Base-by-base conservation (phyloP, 352 stramenopile species). In the Lagenidium giganteum region DNA sequence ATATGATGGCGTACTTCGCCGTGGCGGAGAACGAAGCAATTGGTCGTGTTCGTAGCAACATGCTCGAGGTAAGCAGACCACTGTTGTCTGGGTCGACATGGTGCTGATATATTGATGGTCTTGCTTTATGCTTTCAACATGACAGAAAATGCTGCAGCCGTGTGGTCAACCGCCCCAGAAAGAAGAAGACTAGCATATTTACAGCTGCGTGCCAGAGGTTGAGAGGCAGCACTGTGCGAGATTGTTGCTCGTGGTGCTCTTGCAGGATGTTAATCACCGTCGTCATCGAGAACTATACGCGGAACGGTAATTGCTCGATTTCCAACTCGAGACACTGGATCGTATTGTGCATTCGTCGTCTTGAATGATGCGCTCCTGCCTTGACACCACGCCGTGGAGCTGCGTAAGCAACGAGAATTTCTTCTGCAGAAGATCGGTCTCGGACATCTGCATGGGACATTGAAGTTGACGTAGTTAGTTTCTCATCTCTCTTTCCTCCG, bases 1-100 rank as follows among this genome's bases (percentile, higher is more conserved):
- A 99, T 76, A 96, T 98, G 83, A 58, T 99, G 7, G 86, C 70
- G 21, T 99, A 98, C 69, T 98, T 98, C 61, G 92, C 95, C 8
- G 93, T 98, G 27, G 96, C 95, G 12, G 91, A 99, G 72, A 99
- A 99, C 67, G 90, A 98, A 66, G 92, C 87, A 20, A 74, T 98
- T 42, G 96, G 93, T 33, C 84, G 96, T 43, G 79, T 97, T 28
- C 82, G 88, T 38, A 81, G 83, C 61, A 68, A 94, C 46, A 88
- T 98, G 61, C 60, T 98, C n/a, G 86, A 98, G 57, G 72, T 83
- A 51, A 3, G 27, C 9, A 27, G 13, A 6, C 30, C 14, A 22
- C 13, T 28, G 44, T 25, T 45, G 16, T 7, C n/a, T 31, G 4
- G 1, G 16, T 21, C 18, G n/a, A 7, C 17, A 48, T 17, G n/a